phyloP scores from a whole-genome alignment of 2,329 filamentous ascomycete species.

The Beauveria brongniartii region DNA sequence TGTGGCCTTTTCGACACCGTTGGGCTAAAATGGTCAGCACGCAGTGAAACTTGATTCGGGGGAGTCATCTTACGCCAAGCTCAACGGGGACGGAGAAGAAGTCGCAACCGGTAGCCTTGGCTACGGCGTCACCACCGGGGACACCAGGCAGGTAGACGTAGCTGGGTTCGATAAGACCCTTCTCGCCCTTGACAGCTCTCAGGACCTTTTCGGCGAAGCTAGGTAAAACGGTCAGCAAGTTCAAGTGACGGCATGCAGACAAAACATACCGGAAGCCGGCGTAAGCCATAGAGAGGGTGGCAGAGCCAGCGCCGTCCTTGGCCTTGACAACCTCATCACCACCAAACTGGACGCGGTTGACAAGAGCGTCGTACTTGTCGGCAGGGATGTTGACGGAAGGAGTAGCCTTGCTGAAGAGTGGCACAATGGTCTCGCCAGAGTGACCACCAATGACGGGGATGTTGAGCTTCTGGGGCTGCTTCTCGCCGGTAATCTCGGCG shows the following conservation, averaged over 20 bases:
- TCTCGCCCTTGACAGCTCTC: conserved; percentile 80
- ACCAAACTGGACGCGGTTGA: conserved; percentile 95
- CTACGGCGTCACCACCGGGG: conserved; percentile 75
- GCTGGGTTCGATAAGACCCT: conserved; percentile 87
- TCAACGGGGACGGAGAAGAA: conserved; percentile 96
- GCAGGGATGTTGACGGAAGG: conserved; percentile 72
- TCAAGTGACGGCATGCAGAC: conserved; percentile 5
- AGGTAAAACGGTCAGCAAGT: conserved; percentile 11
- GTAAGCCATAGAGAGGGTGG: conserved; percentile 90
- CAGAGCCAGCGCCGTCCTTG: conserved; percentile 85
- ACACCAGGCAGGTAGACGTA: conserved; percentile 93
- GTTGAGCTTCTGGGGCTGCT: conserved; percentile 71
- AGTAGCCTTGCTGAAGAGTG: conserved; percentile 86
- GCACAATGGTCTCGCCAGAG: conserved; percentile 96
- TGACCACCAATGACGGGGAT: conserved; percentile 95
- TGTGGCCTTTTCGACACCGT: conserved; percentile 76
- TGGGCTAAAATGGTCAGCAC: conserved; percentile 46
- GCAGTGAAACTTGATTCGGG: conserved; percentile 10
- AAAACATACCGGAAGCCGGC: conserved; percentile 75
- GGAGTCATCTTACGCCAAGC: conserved; percentile 69
- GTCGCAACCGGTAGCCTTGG: conserved; percentile 74
- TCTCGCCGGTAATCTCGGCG: conserved; percentile 72
- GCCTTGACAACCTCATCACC: conserved; percentile 96
- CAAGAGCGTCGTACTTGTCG: conserved; percentile 83
- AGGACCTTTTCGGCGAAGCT: conserved; percentile 94